phyloP scores from a whole-genome alignment of 495 filamentous ascomycete species.

The Tetracladium marchalianum region DNA sequence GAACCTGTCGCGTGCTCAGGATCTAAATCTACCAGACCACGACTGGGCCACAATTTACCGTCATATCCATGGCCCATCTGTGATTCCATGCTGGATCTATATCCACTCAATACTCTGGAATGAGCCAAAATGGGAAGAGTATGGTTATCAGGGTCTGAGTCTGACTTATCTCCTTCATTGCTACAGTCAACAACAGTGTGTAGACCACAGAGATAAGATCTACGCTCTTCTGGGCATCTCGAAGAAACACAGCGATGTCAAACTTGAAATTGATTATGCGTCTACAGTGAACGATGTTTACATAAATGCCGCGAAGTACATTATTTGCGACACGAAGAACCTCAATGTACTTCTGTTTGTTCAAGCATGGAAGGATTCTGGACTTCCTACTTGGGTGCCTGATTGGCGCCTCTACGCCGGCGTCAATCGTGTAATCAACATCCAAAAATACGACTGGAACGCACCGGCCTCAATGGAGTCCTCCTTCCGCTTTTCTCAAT shows the following conservation, averaged over 20 bases:
- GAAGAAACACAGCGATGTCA: not conserved
- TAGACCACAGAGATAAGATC: not conserved
- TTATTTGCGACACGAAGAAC: not conserved
- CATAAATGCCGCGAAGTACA: not conserved
- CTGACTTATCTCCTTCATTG: not conserved
- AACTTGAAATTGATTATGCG: not conserved
- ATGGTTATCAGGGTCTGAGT: no score
- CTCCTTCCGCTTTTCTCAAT: no score
- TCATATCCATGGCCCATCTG: no score
- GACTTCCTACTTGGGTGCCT: slow-evolving; percentile 1
- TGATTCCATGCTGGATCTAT: no score
- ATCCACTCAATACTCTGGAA: no score
- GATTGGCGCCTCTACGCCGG: not conserved
- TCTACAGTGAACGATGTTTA: not conserved
- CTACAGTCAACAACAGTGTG: not conserved
- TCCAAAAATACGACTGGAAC: no score
- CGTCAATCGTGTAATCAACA: not conserved
- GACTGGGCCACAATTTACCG: no score
- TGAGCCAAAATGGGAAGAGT: no score
- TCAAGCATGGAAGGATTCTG: no score
- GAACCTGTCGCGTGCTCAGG: no score
- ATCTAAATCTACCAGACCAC: no score
- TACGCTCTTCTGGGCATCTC: slow-evolving; percentile 1
- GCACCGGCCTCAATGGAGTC: no score
- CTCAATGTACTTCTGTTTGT: not conserved